These are phyloP conservation scores for Gaeumannomyces tritici DNA, from an alignment of 2,329 filamentous ascomycete genomes.

Conservation along the genomic window DNA sequence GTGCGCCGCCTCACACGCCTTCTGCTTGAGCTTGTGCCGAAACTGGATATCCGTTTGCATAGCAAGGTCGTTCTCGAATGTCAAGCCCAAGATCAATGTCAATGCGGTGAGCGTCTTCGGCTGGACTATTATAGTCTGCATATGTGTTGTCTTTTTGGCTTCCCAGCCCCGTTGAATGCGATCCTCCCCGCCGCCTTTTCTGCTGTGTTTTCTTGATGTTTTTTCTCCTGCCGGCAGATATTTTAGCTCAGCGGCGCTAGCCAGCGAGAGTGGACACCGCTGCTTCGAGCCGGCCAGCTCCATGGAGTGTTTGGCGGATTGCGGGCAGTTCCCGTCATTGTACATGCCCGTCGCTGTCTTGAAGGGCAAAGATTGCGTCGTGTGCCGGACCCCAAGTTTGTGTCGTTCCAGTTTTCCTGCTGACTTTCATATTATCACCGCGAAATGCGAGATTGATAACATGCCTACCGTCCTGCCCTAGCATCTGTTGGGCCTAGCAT, in stretches of 20 bases:
- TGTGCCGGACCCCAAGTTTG: background rate
- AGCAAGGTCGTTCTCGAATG: background rate
- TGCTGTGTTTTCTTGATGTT: background rate
- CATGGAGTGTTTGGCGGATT: background rate
- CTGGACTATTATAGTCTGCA: background rate
- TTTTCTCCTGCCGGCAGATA: background rate
- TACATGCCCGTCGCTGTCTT: too few species aligned
- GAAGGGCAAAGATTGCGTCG: background rate
- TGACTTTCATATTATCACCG: background rate
- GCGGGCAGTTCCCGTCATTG: background rate
- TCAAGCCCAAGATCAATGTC: background rate
- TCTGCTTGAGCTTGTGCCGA: background rate
- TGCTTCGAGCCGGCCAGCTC: too few species aligned
- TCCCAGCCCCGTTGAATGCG: background rate
- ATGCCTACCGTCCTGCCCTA: background rate
- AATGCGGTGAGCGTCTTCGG: background rate
- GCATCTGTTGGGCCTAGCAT: background rate
- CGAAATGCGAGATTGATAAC: background rate
- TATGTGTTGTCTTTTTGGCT: background rate
- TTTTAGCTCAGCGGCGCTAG: background rate
- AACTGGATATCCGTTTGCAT: background rate
- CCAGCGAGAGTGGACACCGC: background rate
- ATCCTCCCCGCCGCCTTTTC: background rate
- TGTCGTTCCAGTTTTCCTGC: background rate
- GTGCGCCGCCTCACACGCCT: background rate